Conservation (phyloP, 2,329 filamentous ascomycete species). For the Trichoderma sp. region DNA sequence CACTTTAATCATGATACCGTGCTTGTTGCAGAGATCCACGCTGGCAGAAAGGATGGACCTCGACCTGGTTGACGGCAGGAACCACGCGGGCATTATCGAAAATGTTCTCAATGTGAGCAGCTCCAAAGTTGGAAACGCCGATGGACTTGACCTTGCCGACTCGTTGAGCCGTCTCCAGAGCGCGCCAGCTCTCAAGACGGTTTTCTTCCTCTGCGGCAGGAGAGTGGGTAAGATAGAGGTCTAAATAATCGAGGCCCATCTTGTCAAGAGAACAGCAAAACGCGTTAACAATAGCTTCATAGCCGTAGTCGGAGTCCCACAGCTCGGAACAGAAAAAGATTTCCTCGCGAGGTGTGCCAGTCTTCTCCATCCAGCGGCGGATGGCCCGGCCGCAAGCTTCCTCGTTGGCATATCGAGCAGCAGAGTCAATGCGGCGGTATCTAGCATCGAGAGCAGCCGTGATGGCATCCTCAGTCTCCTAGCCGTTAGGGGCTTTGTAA, state of each 20-base stretch:
- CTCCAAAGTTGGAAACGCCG: conserved; percentile 76
- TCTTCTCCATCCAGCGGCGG: conserved; percentile 62
- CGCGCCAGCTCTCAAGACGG: conserved; percentile 70
- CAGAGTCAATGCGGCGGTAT: conserved; percentile 54
- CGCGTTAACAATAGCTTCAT: conserved; percentile 51
- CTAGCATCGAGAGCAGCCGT: conserved; percentile 56
- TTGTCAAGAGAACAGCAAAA: conserved; percentile 64
- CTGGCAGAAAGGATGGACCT: conserved; percentile 72
- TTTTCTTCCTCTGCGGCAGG: conserved; percentile 66
- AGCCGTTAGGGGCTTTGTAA: conserved; percentile 45
- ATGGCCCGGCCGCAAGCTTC: conserved; percentile 68
- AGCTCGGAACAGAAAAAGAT: conserved; percentile 66
- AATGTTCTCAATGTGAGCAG: conserved; percentile 57
- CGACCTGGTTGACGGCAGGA: conserved; percentile 75
- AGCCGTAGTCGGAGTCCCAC: conserved; percentile 54
- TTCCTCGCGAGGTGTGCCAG: conserved; percentile 60
- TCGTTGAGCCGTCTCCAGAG: conserved; percentile 63
- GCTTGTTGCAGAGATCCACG: conserved; percentile 55
- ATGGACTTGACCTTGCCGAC: conserved; percentile 65
- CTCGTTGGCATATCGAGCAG: conserved; percentile 62
- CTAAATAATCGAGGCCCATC: conserved; percentile 66
- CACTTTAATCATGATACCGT: conserved; percentile 55
- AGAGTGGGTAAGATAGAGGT: conserved; percentile 64
- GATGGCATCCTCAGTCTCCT: conserved; percentile 60
- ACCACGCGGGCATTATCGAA: conserved; percentile 54